Evolutionary conservation across 2,329 filamentous ascomycete genomes (phyloP), one percentile per base, ranked within the genome.

Genomic region (Tolypocladium tundrense): DNA sequence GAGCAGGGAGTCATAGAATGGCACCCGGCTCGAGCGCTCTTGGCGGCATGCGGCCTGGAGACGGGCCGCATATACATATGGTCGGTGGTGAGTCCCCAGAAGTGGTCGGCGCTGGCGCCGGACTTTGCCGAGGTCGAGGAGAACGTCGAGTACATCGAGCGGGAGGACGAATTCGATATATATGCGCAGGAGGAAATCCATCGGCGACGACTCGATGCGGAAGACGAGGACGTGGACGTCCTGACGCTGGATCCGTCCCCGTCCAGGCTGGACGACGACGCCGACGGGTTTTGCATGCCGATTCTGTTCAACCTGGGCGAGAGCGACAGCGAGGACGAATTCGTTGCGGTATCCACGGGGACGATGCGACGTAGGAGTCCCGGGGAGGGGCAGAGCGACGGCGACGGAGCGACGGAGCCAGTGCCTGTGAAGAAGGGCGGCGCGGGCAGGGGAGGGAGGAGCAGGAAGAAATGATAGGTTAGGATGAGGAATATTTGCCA

Each of bases 61-160:
- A 93, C 90, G 0, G 94, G 94, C 8, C 85, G 90, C 57, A 90
- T 99, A 68, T 96, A 96, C 75, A 88, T 96, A 40, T 99, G 94
- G 94, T 93, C 91, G 6, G 94, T 97, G 57, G 86, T 93, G 45
- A 94, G 90, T 57, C 93, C 94, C 11, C 95, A 99, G 69, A 89
- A 94, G 66, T 99, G 94, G 95, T 97, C 92, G 19, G 93, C 94
- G 1, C 81, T 99, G 37, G 95, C 95, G 7, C 94, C 94, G 0
- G 95, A 99, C 73, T 99, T 99, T 72, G 89, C 87, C 45, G 94
- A 99, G 72, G 91, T 99, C 16, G 94, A 99, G 73, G 94, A 99
- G 73, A 99, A 99, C 65, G 91, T 96, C 27, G 91, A 97, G 70
- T 99, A 99, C 69, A 84, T 95, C 48, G 94, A 99, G 72, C 84